A percentile compares a stretch with the other conserved stretches of the same genome.
Evolutionary conservation across 257 asterid species (phyloP).

Genomic region (Cordia subcordata): DNA sequence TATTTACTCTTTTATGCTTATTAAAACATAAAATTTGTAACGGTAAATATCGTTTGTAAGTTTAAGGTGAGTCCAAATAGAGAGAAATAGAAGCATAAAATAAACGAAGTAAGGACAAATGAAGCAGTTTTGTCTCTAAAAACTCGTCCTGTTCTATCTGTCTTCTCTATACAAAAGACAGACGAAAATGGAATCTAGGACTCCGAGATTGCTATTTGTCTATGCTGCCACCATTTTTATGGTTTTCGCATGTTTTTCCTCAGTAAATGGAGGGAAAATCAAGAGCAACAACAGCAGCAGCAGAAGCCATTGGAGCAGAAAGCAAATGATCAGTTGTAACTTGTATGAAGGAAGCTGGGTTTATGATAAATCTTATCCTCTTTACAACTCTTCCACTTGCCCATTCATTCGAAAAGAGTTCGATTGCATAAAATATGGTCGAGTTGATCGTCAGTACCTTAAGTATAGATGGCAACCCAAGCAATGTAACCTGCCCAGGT

Average conservation of each 20-base stretch:
- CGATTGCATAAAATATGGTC: slow-evolving; percentile 56
- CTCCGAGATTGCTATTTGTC: neutral
- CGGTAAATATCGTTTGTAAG: too few relatives aligned
- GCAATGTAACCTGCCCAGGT: slow-evolving; percentile 51
- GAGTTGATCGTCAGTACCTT: slow-evolving; percentile 45
- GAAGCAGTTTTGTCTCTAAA: too few relatives aligned
- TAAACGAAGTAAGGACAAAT: too few relatives aligned
- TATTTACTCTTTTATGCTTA: too few relatives aligned
- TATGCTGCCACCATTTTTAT: neutral
- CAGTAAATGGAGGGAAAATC: neutral
- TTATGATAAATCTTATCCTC: slow-evolving; percentile 55
- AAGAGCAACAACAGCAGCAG: neutral
- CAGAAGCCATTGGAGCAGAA: neutral
- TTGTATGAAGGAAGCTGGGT: slow-evolving; percentile 60
- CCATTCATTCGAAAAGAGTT: slow-evolving; percentile 52
- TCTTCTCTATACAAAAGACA: neutral
- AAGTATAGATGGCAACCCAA: slow-evolving; percentile 66
- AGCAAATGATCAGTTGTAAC: slow-evolving; percentile 30
- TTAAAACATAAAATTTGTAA: too few relatives aligned
- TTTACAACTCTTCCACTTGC: slow-evolving; percentile 44
- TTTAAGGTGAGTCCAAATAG: too few relatives aligned
- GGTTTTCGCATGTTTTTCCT: neutral
- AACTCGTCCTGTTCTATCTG: too few relatives aligned
- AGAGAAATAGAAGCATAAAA: too few relatives aligned
- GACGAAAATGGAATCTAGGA: neutral